Conservation (phyloP, 2,329 filamentous ascomycete genomes). For the Epichloe brachyelytri region DNA sequence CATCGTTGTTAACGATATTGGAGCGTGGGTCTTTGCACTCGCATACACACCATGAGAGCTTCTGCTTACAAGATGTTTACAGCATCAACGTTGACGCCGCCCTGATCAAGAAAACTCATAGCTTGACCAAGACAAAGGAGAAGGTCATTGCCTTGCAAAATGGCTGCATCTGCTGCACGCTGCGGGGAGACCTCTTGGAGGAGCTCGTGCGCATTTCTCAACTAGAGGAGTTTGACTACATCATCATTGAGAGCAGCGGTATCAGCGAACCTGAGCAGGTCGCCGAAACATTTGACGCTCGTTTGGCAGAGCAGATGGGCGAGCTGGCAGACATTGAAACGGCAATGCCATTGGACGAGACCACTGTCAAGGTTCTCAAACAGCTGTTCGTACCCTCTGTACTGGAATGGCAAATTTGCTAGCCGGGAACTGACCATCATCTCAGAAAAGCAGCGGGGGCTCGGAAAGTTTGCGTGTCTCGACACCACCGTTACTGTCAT, state of each 20-base stretch:
- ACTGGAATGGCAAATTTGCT: not conserved
- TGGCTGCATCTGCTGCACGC: constrained; percentile 64
- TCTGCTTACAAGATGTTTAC: not conserved
- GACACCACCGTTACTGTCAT: constrained; percentile 64
- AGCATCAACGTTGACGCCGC: constrained; percentile 54
- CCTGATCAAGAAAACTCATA: constrained; percentile 42
- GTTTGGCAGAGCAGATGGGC: constrained; percentile 35
- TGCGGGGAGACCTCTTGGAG: constrained; percentile 57
- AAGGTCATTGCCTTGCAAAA: constrained; percentile 58
- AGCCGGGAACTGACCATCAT: not conserved
- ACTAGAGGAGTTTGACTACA: constrained; percentile 53
- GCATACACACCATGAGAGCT: accelerated
- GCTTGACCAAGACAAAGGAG: constrained; percentile 45
- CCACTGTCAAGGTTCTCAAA: constrained; percentile 22
- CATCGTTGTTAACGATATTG: constrained; percentile 63
- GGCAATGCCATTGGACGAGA: constrained; percentile 20
- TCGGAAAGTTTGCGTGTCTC: constrained; percentile 52
- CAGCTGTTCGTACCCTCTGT: constrained; percentile 17
- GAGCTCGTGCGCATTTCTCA: constrained; percentile 53
- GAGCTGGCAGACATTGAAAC: constrained; percentile 18
- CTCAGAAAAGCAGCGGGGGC: constrained; percentile 43
- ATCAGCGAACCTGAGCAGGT: constrained; percentile 65
- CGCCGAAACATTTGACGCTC: constrained; percentile 56
- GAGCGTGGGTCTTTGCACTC: constrained; percentile 27
- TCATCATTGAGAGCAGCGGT: constrained; percentile 58